Conservation (phyloP, 225 moss, liverwort and hornwort species). For the Neckera pumila region DNA sequence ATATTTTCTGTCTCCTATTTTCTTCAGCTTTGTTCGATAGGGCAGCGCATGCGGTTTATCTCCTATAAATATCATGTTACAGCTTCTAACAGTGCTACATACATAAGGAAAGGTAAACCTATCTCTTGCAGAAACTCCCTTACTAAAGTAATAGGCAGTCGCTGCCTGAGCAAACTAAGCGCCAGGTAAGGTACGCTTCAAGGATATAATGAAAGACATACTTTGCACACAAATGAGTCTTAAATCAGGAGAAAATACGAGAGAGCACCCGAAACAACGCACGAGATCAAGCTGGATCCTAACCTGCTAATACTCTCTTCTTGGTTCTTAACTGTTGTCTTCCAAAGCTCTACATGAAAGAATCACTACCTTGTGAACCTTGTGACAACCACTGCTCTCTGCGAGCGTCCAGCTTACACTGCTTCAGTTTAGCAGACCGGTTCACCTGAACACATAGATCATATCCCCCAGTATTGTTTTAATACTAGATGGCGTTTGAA, state of each 20-base stretch:
- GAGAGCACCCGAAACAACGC: neutral
- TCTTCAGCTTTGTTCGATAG: neutral
- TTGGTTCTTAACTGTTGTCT: neutral
- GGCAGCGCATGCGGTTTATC: neutral
- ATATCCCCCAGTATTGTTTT: neutral
- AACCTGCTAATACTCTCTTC: conserved; percentile 4
- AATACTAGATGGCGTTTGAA: neutral
- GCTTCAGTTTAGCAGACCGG: conserved; percentile 66
- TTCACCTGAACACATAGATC: conserved; percentile 33
- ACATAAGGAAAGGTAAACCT: neutral
- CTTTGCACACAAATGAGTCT: neutral
- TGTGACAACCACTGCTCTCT: conserved; percentile 78
- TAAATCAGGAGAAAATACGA: neutral
- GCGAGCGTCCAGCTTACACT: conserved; percentile 67
- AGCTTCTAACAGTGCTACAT: neutral
- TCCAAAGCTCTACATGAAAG: conserved; percentile 13
- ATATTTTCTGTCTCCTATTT: neutral
- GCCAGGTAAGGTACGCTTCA: neutral
- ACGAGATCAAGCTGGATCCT: conserved; percentile 17
- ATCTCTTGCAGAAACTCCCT: neutral
- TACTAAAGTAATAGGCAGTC: neutral
- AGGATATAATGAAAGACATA: neutral
- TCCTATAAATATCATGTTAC: neutral
- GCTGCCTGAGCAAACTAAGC: neutral
- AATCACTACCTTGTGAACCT: conserved; percentile 33